phyloP scores from a whole-genome alignment of 2,329 filamentous ascomycete species.

The Botrytis fabae region DNA sequence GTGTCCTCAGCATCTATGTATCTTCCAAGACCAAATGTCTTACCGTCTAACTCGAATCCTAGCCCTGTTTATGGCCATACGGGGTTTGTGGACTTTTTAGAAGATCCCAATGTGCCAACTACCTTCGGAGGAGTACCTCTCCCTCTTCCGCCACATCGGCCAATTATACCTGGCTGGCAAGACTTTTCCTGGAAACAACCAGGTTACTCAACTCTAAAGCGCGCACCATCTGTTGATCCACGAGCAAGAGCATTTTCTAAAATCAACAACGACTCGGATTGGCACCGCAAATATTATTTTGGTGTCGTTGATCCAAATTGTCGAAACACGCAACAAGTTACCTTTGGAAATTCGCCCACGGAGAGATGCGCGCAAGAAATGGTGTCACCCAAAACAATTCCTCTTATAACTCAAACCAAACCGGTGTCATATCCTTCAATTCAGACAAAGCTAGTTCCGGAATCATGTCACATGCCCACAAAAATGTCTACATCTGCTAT shows the following conservation, averaged over 20 bases:
- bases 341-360: background rate
- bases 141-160: slow-evolving; percentile 7
- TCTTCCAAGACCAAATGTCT: background rate
- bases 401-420: slow-evolving; percentile 21
- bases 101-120: slow-evolving; percentile 17
- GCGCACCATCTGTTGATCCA: background rate
- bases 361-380: slow-evolving; percentile 7
- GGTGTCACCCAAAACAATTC: slow-evolving; percentile 23
- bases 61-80: background rate
- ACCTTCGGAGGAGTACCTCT: slow-evolving; percentile 9
- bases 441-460: background rate
- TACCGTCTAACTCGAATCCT: background rate
- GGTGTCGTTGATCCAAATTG: background rate
- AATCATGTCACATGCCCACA: background rate
- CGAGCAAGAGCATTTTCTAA: background rate
- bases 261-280: background rate
- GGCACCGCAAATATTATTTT: slow-evolving; percentile 18
- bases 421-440: background rate
- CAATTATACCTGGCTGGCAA: slow-evolving; percentile 22
- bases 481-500: background rate
- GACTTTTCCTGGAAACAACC: slow-evolving; percentile 18
- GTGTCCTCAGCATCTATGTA: background rate
- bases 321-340: background rate
- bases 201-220: background rate
- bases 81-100: slow-evolving; percentile 18